Percentiles rank a stretch among this genome's conserved stretches.
Conservation (phyloP, 148 eudicot genomes). For the Drosera capensis region DNA sequence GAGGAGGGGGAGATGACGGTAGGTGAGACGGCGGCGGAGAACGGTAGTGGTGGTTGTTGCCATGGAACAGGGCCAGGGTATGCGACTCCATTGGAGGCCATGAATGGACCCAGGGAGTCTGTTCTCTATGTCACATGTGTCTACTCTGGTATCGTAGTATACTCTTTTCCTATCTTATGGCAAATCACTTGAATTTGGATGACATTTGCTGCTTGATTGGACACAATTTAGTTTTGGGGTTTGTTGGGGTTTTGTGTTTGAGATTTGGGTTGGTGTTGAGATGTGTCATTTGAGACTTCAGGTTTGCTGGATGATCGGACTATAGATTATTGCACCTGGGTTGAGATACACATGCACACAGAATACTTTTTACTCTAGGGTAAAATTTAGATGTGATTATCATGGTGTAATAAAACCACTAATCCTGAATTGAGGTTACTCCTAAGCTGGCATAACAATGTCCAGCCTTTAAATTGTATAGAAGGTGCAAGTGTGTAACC, state of each 20-base stretch:
- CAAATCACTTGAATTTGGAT: neutral
- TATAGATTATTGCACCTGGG: no score
- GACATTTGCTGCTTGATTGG: neutral
- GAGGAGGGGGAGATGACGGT: slow-evolving; percentile 16
- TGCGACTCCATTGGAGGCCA: slow-evolving; percentile 75
- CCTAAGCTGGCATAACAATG: no score
- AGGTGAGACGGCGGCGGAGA: slow-evolving; percentile 20
- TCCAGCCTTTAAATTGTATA: no score
- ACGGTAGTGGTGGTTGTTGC: slow-evolving; percentile 24
- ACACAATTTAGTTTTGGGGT: neutral
- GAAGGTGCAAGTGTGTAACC: no score
- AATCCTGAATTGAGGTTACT: no score
- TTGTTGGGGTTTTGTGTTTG: neutral
- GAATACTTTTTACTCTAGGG: no score
- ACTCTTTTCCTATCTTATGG: neutral
- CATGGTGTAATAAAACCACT: no score
- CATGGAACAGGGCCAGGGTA: slow-evolving; percentile 66
- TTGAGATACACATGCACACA: no score
- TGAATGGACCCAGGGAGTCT: slow-evolving; percentile 73
- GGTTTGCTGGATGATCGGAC: no score
- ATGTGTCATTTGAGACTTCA: no score
- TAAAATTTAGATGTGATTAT: no score
- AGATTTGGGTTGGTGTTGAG: neutral
- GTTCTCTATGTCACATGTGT: slow-evolving; percentile 79
- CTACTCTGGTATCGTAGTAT: slow-evolving; percentile 37